These are phyloP conservation scores for Candida piceae DNA, from an alignment of 805 yeast species.

Conservation along the genomic window DNA sequence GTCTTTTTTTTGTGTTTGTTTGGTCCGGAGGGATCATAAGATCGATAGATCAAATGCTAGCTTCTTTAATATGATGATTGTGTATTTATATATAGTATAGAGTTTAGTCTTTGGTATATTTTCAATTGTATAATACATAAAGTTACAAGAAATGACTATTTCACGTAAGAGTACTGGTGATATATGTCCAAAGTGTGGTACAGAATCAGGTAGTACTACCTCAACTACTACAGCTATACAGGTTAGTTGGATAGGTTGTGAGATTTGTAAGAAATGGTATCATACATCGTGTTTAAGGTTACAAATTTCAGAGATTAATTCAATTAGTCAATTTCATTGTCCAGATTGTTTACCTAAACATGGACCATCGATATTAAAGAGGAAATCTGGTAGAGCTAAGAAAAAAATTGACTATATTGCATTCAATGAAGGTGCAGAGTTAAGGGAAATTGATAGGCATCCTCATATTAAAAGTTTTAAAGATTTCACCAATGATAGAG, in stretches of 20 bases:
- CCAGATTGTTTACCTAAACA: constrained; percentile 35
- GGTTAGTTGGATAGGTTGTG: constrained; percentile 54
- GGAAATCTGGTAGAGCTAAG: constrained; percentile 51
- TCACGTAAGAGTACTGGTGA: neutral
- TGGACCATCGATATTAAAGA: constrained; percentile 47
- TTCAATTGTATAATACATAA: no score
- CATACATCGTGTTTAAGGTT: constrained; percentile 47
- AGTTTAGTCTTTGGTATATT: no score
- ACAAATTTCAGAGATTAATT: constrained; percentile 31
- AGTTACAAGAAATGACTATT: neutral
- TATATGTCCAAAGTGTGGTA: no score
- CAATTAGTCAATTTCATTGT: constrained; percentile 52
- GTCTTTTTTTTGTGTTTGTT: no score
- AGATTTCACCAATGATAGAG: constrained; percentile 25
- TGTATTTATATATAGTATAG: no score
- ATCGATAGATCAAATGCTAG: no score
- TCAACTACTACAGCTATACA: constrained; percentile 12
- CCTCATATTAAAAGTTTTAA: constrained; percentile 41
- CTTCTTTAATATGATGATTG: no score
- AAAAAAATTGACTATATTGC: constrained; percentile 73
- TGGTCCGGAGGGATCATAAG: no score
- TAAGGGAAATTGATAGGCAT: constrained; percentile 49
- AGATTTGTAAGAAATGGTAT: constrained; percentile 48
- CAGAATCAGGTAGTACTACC: no score
- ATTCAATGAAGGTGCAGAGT: constrained; percentile 64